Conservation (phyloP, 2,329 filamentous ascomycete genomes). For the Nemania sp. region DNA sequence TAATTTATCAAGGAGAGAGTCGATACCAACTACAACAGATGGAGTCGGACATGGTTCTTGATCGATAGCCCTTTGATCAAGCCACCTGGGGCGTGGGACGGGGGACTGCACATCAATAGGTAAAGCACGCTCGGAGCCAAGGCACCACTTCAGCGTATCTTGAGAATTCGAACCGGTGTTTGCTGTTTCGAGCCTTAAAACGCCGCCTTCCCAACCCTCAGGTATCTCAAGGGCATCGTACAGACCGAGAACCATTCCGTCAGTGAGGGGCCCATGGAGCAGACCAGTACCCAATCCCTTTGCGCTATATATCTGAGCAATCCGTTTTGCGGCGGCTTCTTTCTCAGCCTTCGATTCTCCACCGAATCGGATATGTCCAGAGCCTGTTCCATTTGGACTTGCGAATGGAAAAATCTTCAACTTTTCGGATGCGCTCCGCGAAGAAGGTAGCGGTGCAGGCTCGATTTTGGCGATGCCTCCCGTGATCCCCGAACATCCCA, state of each 20-base stretch:
- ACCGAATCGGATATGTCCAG: constrained; percentile 75
- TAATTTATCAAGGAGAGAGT: constrained; percentile 72
- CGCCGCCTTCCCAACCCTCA: constrained; percentile 78
- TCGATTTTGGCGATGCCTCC: constrained; percentile 89
- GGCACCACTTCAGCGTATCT: constrained; percentile 67
- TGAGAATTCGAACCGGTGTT: constrained; percentile 63
- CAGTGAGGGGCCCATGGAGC: constrained; percentile 82
- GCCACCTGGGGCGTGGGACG: constrained; percentile 65
- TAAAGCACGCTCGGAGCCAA: constrained; percentile 75
- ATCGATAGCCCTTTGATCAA: constrained; percentile 47
- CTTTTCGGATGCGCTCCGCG: constrained; percentile 63
- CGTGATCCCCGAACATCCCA: constrained; percentile 73
- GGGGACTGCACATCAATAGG: constrained; percentile 76
- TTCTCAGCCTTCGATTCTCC: constrained; percentile 83
- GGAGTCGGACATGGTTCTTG: constrained; percentile 58
- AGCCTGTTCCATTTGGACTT: constrained; percentile 54
- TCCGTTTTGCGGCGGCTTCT: constrained; percentile 73
- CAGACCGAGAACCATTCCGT: constrained; percentile 75
- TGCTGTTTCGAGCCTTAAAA: constrained; percentile 57
- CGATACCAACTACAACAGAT: constrained; percentile 79
- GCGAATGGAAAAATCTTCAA: constrained; percentile 84
- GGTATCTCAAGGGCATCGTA: constrained; percentile 57
- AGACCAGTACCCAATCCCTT: constrained; percentile 59
- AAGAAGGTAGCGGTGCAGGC: constrained; percentile 73
- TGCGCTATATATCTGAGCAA: constrained; percentile 71